Conservation (phyloP, 331 rosid genomes). For the Erythrophleum ivorense region DNA sequence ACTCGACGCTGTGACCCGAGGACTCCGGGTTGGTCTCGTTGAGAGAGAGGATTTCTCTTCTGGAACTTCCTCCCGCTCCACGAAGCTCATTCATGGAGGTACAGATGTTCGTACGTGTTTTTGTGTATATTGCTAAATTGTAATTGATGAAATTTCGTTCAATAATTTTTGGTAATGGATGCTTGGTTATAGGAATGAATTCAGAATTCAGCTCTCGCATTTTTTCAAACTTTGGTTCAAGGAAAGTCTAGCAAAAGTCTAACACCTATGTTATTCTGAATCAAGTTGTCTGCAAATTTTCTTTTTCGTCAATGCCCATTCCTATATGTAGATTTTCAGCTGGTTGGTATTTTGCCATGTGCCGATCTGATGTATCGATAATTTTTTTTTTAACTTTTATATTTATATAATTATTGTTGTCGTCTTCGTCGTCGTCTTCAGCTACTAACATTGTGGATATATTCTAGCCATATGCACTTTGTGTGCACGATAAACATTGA, state of each 20-base stretch:
- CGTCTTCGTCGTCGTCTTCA: background rate
- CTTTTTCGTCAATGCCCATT: background rate
- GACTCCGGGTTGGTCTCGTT: constrained; percentile 95
- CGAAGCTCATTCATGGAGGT: constrained; percentile 99
- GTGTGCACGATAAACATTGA: constrained; percentile 9
- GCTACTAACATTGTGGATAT: constrained; percentile 8
- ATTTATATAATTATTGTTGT: background rate
- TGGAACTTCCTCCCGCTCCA: constrained; percentile 97
- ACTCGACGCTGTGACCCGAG: constrained; percentile 86
- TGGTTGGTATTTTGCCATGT: background rate
- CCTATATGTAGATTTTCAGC: background rate
- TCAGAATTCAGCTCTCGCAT: background rate
- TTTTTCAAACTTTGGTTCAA: background rate
- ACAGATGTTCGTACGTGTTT: background rate
- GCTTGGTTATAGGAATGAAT: background rate
- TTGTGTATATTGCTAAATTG: background rate
- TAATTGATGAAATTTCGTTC: background rate
- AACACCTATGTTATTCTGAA: constrained; percentile 1
- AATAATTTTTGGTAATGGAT: background rate
- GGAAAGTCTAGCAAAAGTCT: background rate
- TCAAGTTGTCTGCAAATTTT: constrained; percentile 14
- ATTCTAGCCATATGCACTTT: background rate
- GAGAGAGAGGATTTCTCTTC: constrained; percentile 96
- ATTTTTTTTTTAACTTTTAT: background rate
- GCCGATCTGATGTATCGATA: background rate